These are phyloP conservation scores for Heterobasidion annosum DNA, from an alignment of 1,284 basidiomycete genomes.

Conservation along the genomic window DNA sequence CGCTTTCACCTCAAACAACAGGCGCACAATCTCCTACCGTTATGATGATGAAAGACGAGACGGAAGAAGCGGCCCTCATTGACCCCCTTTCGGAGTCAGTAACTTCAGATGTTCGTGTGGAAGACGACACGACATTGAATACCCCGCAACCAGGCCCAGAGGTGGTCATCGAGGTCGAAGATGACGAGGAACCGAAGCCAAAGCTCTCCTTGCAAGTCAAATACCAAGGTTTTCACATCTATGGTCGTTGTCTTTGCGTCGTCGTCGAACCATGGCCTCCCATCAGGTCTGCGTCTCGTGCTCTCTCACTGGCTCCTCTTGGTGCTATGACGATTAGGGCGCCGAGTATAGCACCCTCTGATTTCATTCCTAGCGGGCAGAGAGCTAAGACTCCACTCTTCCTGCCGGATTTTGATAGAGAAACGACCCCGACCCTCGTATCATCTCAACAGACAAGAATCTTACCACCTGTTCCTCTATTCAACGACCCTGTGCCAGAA, in stretches of 20 bases:
- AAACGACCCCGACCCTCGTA: conserved; percentile 27
- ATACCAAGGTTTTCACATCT: conserved; percentile 60
- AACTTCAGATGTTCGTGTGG: conserved; percentile 7
- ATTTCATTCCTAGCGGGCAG: conserved; percentile 18
- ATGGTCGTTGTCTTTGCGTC: conserved; percentile 63
- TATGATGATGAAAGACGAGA: background rate
- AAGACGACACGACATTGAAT: background rate
- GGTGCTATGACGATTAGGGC: conserved; percentile 17
- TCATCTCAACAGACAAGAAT: conserved; percentile 19
- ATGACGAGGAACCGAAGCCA: conserved; percentile 48
- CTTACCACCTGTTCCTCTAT: conserved; percentile 33
- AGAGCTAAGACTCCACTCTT: conserved; percentile 54
- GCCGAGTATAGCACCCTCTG: conserved; percentile 25
- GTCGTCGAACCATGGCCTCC: conserved; percentile 72
- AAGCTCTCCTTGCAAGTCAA: conserved; percentile 58
- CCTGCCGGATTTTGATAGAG: conserved; percentile 44
- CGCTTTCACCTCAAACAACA: background rate
- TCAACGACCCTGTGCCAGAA: conserved; percentile 25
- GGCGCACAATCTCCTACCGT: background rate
- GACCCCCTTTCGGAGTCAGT: conserved; percentile 9
- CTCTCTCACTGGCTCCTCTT: conserved; percentile 23
- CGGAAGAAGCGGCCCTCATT: background rate
- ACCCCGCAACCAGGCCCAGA: background rate
- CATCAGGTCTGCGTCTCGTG: conserved; percentile 28
- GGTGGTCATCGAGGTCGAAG: conserved; percentile 16